phyloP scores from a whole-genome alignment of 495 filamentous ascomycete species.

The Parathielavia hyrcaniae region DNA sequence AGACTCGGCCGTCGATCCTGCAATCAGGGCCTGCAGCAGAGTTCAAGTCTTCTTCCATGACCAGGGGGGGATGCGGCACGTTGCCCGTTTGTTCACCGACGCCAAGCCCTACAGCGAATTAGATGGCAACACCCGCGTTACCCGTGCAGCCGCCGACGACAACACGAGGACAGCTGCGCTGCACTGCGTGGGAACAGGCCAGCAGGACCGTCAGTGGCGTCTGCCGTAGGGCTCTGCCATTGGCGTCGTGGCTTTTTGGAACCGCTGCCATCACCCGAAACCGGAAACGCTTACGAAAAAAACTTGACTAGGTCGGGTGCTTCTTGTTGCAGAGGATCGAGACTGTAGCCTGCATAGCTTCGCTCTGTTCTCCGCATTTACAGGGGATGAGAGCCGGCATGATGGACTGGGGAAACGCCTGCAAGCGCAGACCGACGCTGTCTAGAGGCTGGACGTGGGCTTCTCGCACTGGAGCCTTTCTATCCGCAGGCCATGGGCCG shows the following conservation, averaged over 20 bases:
- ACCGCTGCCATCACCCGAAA: slow-evolving; percentile 7
- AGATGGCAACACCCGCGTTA: slow-evolving; percentile 12
- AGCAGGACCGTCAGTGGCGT: slow-evolving; percentile 6
- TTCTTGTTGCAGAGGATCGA: background rate
- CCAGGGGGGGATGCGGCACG: background rate
- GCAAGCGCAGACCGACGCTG: background rate
- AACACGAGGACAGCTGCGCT: slow-evolving; percentile 1
- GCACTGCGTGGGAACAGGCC: background rate
- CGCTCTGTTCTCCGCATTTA: background rate
- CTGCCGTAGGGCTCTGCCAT: background rate
- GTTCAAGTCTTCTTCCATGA: background rate
- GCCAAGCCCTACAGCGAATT: slow-evolving; percentile 21
- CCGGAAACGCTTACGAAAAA: background rate
- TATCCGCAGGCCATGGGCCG: background rate
- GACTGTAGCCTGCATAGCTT: no score
- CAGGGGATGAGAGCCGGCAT: background rate
- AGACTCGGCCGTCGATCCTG: slow-evolving; percentile 2
- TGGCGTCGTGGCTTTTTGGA: slow-evolving; percentile 4
- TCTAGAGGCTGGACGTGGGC: background rate
- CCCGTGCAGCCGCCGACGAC: slow-evolving; percentile 12
- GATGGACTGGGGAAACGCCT: background rate
- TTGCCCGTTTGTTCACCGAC: slow-evolving; percentile 11
- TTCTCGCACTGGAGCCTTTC: background rate
- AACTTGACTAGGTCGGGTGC: slow-evolving; percentile 3
- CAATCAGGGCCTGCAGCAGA: background rate